These are phyloP conservation scores for Penicillium brevicompactum DNA, from an alignment of 2,329 filamentous ascomycete species.

Conservation along the genomic window DNA sequence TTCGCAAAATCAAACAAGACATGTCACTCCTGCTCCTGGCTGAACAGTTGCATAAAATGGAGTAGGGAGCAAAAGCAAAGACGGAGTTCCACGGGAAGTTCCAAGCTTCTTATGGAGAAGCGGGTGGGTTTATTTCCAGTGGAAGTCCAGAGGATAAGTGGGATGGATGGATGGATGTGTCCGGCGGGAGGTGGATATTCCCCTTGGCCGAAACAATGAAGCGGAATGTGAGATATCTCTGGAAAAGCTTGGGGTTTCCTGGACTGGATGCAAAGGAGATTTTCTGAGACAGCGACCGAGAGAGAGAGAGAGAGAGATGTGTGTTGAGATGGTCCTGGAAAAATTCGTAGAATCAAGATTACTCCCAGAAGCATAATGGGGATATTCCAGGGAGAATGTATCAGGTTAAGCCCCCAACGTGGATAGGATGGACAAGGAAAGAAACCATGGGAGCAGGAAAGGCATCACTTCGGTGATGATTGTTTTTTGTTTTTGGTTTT, in stretches of 20 bases:
- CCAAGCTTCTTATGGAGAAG: conserved; percentile 5
- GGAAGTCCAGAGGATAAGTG: conserved; percentile 13
- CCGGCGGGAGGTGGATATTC: conserved; percentile 6
- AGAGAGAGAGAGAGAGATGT: conserved; percentile 5
- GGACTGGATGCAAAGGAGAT: not conserved
- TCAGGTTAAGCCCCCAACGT: conserved; percentile 15
- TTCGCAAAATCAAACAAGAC: conserved; percentile 28
- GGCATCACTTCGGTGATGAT: conserved; percentile 7
- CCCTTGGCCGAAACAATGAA: not conserved
- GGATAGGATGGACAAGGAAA: conserved; percentile 7
- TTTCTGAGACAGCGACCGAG: conserved; percentile 3
- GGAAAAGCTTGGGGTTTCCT: conserved; percentile 2
- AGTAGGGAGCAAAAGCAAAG: conserved; percentile 15
- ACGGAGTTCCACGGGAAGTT: conserved; percentile 9
- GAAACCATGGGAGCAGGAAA: conserved; percentile 13
- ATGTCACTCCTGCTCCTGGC: conserved; percentile 27
- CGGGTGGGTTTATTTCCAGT: conserved; percentile 11
- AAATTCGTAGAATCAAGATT: conserved; percentile 18
- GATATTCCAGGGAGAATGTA: conserved; percentile 17
- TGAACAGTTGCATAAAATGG: conserved; percentile 21
- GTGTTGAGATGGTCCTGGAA: conserved; percentile 9
- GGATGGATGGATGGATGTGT: not conserved
- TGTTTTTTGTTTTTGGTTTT: not conserved
- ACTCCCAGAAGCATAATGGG: conserved; percentile 14
- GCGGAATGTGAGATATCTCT: conserved; percentile 6